These are phyloP conservation scores for Monosporascus cannonballus DNA, from an alignment of 2,329 filamentous ascomycete species.

Conservation along the genomic window DNA sequence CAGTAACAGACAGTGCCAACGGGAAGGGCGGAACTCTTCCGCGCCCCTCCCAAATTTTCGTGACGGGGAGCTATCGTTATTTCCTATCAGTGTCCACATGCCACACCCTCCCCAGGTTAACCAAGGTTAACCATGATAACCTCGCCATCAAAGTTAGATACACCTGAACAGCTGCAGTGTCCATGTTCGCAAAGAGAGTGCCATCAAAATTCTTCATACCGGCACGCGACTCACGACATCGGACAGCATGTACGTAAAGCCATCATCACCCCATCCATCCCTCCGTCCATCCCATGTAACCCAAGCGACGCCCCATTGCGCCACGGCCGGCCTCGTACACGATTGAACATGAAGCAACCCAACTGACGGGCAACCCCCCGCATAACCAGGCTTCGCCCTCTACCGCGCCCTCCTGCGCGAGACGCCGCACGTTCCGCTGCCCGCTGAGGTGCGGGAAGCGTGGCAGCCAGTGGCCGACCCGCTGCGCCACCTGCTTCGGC, in stretches of 20 bases:
- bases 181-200: background rate
- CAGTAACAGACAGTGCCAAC: too few relatives aligned
- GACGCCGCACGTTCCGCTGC: slow-evolving; percentile 46
- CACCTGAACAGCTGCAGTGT: too few relatives aligned
- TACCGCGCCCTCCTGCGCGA: slow-evolving; percentile 64
- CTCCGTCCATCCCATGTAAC: background rate
- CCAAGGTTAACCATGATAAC: too few relatives aligned
- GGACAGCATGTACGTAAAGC: slow-evolving; percentile 38
- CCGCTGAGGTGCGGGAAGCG: slow-evolving; percentile 34
- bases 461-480: slow-evolving; percentile 31
- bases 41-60: background rate
- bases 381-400: slow-evolving; percentile 55
- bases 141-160: too few relatives aligned
- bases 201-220: slow-evolving; percentile 34
- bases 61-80: background rate
- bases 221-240: slow-evolving; percentile 45
- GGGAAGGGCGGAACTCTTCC: background rate
- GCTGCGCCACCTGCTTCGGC: slow-evolving; percentile 52
- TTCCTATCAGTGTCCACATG: too few relatives aligned
- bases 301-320: too few relatives aligned
- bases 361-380: slow-evolving; percentile 1
- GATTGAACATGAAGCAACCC: background rate
- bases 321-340: background rate
- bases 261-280: background rate
- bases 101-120: too few relatives aligned